These are phyloP conservation scores for Vitis riparia DNA, from an alignment of 164 flowering plant species.

Conservation along the genomic window DNA sequence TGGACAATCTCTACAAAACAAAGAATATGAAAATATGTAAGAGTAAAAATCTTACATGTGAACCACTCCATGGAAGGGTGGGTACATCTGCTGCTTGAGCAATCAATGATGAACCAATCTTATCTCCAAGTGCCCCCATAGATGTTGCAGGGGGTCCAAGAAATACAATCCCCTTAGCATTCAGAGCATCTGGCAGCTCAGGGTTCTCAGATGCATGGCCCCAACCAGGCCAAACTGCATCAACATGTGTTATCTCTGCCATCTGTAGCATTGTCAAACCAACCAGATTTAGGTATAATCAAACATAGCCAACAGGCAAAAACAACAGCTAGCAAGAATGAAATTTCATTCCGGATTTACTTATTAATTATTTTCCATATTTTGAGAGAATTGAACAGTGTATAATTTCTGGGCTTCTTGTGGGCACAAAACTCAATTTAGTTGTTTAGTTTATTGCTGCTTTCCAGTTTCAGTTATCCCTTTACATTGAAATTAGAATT, in stretches of 20 bases:
- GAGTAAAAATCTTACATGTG: conserved; percentile 61
- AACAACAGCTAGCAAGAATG: neutral
- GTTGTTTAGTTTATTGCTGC: too few relatives aligned
- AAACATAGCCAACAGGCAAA: neutral
- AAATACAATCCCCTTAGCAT: conserved; percentile 81
- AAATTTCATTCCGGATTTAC: neutral
- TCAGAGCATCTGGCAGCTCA: conserved; percentile 91
- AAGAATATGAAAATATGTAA: conserved; percentile 1
- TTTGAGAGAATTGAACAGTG: conserved; percentile 4
- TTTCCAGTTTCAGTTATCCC: too few relatives aligned
- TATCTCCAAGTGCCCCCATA: conserved; percentile 98
- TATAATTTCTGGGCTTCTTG: neutral
- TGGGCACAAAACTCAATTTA: too few relatives aligned
- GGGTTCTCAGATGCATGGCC: conserved; percentile 99
- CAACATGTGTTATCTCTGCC: conserved; percentile 94
- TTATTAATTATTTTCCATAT: neutral
- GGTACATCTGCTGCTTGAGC: conserved; percentile 99
- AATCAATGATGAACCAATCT: conserved; percentile 97
- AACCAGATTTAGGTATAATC: too few relatives aligned
- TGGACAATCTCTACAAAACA: neutral
- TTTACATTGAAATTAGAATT: neutral
- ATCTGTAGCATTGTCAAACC: conserved; percentile 41
- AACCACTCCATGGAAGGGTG: conserved; percentile 99
- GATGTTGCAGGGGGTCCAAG: conserved; percentile 93
- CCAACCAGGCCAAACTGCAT: conserved; percentile 99